These are phyloP conservation scores for Myotisia sp. DNA, from an alignment of 2,329 filamentous ascomycete genomes.

Conservation along the genomic window DNA sequence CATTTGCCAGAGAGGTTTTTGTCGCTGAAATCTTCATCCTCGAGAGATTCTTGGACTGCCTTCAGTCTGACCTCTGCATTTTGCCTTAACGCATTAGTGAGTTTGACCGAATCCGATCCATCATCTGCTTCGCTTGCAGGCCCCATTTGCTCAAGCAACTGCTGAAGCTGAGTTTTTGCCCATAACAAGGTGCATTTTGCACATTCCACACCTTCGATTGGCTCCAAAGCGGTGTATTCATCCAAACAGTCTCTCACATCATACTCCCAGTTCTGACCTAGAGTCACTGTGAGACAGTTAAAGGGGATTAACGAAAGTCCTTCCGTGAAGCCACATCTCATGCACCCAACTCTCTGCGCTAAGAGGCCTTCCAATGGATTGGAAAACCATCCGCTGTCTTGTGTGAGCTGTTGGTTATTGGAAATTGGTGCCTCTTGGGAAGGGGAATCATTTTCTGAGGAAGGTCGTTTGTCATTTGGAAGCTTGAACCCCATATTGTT, in stretches of 20 bases:
- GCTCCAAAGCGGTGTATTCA: conserved; percentile 70
- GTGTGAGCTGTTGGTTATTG: conserved; percentile 9
- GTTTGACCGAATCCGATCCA: conserved; percentile 13
- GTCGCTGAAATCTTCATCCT: conserved; percentile 67
- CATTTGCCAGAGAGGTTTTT: conserved; percentile 49
- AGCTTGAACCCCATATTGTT: conserved; percentile 30
- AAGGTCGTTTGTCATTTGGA: background rate
- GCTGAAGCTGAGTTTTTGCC: conserved; percentile 40
- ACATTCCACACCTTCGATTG: conserved; percentile 81
- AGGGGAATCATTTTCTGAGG: background rate
- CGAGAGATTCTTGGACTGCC: conserved; percentile 55
- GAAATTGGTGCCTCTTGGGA: conserved; percentile 9
- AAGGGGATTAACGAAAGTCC: conserved; percentile 84
- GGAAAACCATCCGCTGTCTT: conserved; percentile 25
- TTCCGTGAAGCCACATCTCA: conserved; percentile 71
- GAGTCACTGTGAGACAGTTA: conserved; percentile 77
- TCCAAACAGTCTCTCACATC: conserved; percentile 67
- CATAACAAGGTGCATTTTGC: conserved; percentile 70
- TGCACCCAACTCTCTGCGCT: conserved; percentile 79
- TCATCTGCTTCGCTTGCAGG: conserved; percentile 20
- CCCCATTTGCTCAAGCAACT: conserved; percentile 32
- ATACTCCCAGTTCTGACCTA: conserved; percentile 53
- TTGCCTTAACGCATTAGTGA: conserved; percentile 25
- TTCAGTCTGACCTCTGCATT: conserved; percentile 43
- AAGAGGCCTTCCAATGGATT: conserved; percentile 80